A percentile compares a stretch with the other conserved stretches of the same genome.
Evolutionary conservation across 2,329 filamentous ascomycete genomes (phyloP).

Genomic region (Colletotrichum acutatum): DNA sequence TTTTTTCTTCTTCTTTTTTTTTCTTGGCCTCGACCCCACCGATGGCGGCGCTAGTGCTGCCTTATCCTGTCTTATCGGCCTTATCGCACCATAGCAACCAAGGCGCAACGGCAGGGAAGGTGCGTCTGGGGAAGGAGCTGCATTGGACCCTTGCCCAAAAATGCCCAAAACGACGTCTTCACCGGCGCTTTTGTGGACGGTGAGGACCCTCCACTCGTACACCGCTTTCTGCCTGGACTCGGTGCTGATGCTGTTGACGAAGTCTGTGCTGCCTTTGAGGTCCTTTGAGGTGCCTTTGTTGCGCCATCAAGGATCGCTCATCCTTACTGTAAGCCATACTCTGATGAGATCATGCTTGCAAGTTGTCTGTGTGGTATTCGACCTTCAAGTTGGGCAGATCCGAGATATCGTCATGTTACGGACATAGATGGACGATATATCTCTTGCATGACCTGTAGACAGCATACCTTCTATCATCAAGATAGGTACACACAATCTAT

Average conservation of each 20-base stretch:
- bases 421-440: not conserved
- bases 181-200: conserved; percentile 8
- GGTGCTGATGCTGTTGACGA: not conserved
- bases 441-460: too few relatives aligned
- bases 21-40: conserved; percentile 30
- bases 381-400: not conserved
- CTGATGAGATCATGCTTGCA: not conserved
- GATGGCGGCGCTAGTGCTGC: conserved; percentile 22
- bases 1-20: conserved; percentile 26
- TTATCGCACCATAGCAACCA: conserved; percentile 35
- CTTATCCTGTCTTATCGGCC: conserved; percentile 36
- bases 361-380: not conserved
- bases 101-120: conserved; percentile 34
- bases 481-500: too few relatives aligned
- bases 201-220: conserved; percentile 23
- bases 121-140: conserved; percentile 34
- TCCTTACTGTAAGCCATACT: not conserved
- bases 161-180: not conserved
- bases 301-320: not conserved
- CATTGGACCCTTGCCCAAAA: conserved; percentile 25
- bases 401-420: not conserved
- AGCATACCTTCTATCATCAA: too few relatives aligned
- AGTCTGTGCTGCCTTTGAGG: not conserved
- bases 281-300: not conserved
- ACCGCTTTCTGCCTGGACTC: conserved; percentile 21